Percentiles rank a stretch among this genome's conserved stretches.
Evolutionary conservation across 371 early-diverging fungal genomes (phyloP).

Genomic region (Rhizopus sp.): DNA sequence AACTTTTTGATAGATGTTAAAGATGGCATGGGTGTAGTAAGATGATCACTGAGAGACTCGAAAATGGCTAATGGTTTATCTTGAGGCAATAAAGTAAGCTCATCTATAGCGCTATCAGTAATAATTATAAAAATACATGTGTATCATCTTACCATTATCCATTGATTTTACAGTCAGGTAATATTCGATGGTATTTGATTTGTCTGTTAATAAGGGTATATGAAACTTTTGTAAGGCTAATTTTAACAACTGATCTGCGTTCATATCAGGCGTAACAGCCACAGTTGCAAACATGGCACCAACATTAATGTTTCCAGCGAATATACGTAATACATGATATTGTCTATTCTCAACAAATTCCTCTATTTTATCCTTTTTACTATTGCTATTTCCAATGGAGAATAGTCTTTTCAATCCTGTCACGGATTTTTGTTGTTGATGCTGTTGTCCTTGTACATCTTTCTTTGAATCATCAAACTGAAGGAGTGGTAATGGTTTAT

Average conservation of each 20-base stretch:
- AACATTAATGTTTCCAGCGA: slow-evolving; percentile 63
- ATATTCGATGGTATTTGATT: slow-evolving; percentile 50
- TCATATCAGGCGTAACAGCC: slow-evolving; percentile 54
- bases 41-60: slow-evolving; percentile 59
- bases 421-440: slow-evolving; percentile 13
- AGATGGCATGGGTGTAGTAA: slow-evolving; percentile 63
- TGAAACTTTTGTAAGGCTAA: slow-evolving; percentile 61
- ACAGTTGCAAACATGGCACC: slow-evolving; percentile 62
- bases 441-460: not conserved
- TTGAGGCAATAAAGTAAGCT: slow-evolving; percentile 55
- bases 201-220: slow-evolving; percentile 39
- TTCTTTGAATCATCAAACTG: no score
- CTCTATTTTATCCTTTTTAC: slow-evolving; percentile 27
- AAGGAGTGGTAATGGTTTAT: not conserved
- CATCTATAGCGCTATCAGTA: slow-evolving; percentile 44
- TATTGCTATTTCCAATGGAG: slow-evolving; percentile 23
- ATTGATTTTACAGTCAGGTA: slow-evolving; percentile 62
- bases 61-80: slow-evolving; percentile 66
- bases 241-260: slow-evolving; percentile 58
- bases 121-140: not conserved
- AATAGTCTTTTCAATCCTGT: slow-evolving; percentile 34
- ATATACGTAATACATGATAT: slow-evolving; percentile 50
- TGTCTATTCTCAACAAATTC: slow-evolving; percentile 19
- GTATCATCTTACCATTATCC: slow-evolving; percentile 52
- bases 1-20: slow-evolving; percentile 40